These are phyloP conservation scores for Cydonia oblonga DNA, from an alignment of 331 rosid species.

Conservation along the genomic window DNA sequence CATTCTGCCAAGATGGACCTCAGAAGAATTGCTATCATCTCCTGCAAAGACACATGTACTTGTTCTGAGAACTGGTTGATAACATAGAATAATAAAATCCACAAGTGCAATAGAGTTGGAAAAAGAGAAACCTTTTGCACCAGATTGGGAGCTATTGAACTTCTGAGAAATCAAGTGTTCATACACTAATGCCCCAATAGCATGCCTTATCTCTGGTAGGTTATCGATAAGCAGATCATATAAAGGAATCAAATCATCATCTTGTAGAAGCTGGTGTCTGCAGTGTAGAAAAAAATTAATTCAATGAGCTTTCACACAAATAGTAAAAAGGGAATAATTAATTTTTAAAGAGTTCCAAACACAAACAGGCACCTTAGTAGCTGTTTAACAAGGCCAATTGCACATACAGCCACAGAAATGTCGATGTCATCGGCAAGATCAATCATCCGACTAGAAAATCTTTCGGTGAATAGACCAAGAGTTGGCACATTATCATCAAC, in stretches of 20 bases:
- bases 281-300: constrained; percentile 18
- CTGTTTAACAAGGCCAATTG: constrained; percentile 90
- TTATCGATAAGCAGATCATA: constrained; percentile 90
- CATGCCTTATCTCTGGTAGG: constrained; percentile 91
- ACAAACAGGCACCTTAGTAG: constrained; percentile 50
- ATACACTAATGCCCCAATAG: constrained; percentile 89
- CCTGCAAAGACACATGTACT: constrained; percentile 39
- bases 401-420: constrained; percentile 82
- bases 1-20: constrained; percentile 80
- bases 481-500: constrained; percentile 84
- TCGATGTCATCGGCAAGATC: constrained; percentile 96
- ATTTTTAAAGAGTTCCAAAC: neutral
- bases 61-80: neutral
- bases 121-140: constrained; percentile 39
- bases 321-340: neutral
- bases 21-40: constrained; percentile 58
- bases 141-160: constrained; percentile 60
- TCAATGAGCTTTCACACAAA: constrained; percentile 6
- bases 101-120: neutral
- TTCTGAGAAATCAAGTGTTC: constrained; percentile 93
- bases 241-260: constrained; percentile 88
- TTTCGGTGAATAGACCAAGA: constrained; percentile 82
- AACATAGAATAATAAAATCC: constrained; percentile 10
- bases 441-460: constrained; percentile 90
- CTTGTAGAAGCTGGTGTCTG: constrained; percentile 94